Evolutionary conservation across 164 flowering plant species (phyloP).

Genomic region (Vitis rupestris): DNA sequence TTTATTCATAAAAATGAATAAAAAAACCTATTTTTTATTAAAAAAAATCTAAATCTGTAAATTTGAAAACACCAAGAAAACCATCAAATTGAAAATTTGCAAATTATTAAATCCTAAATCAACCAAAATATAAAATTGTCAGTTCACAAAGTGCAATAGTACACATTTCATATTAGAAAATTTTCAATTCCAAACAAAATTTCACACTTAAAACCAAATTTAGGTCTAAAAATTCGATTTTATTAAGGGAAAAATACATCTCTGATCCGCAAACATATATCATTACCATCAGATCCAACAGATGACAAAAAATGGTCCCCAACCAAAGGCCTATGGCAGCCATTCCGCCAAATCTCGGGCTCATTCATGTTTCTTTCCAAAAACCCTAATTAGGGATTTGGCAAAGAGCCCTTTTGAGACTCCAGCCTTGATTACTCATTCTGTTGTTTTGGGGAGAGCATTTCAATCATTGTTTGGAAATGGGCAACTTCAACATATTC

Average conservation of each 20-base stretch:
- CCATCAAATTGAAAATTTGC: too few relatives aligned
- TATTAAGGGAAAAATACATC: not conserved
- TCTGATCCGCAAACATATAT: not conserved
- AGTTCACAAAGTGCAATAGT: too few relatives aligned
- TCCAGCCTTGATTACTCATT: constrained; percentile 58
- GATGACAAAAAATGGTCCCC: constrained; percentile 26
- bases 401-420: constrained; percentile 43
- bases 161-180: too few relatives aligned
- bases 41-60: too few relatives aligned
- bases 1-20: too few relatives aligned
- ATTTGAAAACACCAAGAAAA: too few relatives aligned
- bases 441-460: constrained; percentile 20
- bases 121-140: too few relatives aligned
- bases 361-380: constrained; percentile 44
- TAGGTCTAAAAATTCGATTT: too few relatives aligned
- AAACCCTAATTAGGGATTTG: constrained; percentile 13
- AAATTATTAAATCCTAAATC: too few relatives aligned
- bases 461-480: constrained; percentile 13
- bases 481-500: not conserved
- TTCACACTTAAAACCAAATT: too few relatives aligned
- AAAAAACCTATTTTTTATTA: too few relatives aligned
- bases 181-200: too few relatives aligned
- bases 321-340: constrained; percentile 73
- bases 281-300: constrained; percentile 5
- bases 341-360: constrained; percentile 56